Percentiles rank a stretch among this genome's conserved stretches.
These are phyloP conservation scores for Yamadazyma blattariae DNA, from an alignment of 1,139 yeast genomes.

Conservation along the genomic window DNA sequence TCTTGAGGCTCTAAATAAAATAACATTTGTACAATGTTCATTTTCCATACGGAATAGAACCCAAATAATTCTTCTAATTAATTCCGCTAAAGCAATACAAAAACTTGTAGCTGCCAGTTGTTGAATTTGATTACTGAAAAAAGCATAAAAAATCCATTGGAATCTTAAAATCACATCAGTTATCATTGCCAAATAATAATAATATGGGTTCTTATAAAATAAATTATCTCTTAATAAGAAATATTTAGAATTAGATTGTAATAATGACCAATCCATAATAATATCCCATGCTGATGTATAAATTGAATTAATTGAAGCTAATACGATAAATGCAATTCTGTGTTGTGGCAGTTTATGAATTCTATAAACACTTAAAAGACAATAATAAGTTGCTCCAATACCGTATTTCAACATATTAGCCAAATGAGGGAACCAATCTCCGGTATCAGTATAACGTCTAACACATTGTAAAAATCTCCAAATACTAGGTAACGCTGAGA, in stretches of 20 bases:
- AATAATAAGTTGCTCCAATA: conserved; percentile 64
- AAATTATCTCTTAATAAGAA: conserved; percentile 68
- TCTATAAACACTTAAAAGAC: conserved; percentile 77
- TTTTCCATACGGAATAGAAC: conserved; percentile 89
- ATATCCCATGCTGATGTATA: conserved; percentile 82
- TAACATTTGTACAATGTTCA: conserved; percentile 90
- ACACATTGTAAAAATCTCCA: conserved; percentile 91
- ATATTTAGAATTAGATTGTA: conserved; percentile 62
- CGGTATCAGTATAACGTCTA: conserved; percentile 89
- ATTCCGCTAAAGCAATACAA: conserved; percentile 76
- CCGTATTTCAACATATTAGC: conserved; percentile 85
- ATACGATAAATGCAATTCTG: conserved; percentile 61
- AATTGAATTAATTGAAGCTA: conserved; percentile 73
- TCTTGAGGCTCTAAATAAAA: conserved; percentile 78
- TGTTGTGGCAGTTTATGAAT: conserved; percentile 46
- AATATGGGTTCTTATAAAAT: conserved; percentile 51
- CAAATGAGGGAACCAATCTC: conserved; percentile 95
- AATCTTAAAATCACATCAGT: conserved; percentile 73
- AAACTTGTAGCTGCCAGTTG: conserved; percentile 93
- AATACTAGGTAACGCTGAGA: conserved; percentile 79
- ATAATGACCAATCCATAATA: conserved; percentile 91
- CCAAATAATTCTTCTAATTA: conserved; percentile 84
- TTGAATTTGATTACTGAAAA: conserved; percentile 70
- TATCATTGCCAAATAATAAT: conserved; percentile 75
- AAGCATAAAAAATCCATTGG: conserved; percentile 86